These are phyloP conservation scores for Arctium minus DNA, from an alignment of 129 eudicot genomes.

Conservation along the genomic window DNA sequence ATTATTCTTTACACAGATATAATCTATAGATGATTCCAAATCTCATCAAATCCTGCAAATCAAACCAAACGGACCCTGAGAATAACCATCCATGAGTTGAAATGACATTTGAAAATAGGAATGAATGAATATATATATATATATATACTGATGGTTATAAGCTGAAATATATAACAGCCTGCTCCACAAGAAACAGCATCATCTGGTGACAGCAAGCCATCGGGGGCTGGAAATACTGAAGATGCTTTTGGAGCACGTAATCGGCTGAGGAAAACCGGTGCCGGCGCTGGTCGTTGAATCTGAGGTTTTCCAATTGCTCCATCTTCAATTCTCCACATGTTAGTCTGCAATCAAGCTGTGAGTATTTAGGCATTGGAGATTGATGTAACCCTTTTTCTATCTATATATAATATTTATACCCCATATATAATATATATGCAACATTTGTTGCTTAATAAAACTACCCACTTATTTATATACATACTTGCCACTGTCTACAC, in stretches of 20 bases:
- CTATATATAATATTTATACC: neutral
- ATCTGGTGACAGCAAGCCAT: neutral
- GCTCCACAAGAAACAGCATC: slow-evolving; percentile 25
- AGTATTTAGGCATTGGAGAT: slow-evolving; percentile 39
- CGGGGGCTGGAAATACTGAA: slow-evolving; percentile 8
- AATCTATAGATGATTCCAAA: too few relatives aligned
- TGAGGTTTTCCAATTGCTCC: neutral
- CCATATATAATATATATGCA: neutral
- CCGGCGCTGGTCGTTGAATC: slow-evolving; percentile 11
- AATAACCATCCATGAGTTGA: too few relatives aligned
- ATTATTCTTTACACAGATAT: too few relatives aligned
- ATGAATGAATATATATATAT: too few relatives aligned
- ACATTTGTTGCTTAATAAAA: slow-evolving; percentile 16
- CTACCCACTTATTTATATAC: neutral
- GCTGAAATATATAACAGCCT: slow-evolving; percentile 33
- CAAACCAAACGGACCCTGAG: too few relatives aligned
- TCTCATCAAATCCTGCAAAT: too few relatives aligned
- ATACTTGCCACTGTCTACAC: neutral
- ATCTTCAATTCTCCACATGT: slow-evolving; percentile 24
- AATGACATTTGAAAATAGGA: too few relatives aligned
- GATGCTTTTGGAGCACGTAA: slow-evolving; percentile 38
- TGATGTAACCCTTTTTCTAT: slow-evolving; percentile 26
- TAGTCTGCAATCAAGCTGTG: slow-evolving; percentile 35
- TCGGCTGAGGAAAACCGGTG: slow-evolving; percentile 47
- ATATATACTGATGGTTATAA: neutral